These are phyloP conservation scores for Candida sp. DNA, from an alignment of 1,139 yeast species.

Conservation along the genomic window DNA sequence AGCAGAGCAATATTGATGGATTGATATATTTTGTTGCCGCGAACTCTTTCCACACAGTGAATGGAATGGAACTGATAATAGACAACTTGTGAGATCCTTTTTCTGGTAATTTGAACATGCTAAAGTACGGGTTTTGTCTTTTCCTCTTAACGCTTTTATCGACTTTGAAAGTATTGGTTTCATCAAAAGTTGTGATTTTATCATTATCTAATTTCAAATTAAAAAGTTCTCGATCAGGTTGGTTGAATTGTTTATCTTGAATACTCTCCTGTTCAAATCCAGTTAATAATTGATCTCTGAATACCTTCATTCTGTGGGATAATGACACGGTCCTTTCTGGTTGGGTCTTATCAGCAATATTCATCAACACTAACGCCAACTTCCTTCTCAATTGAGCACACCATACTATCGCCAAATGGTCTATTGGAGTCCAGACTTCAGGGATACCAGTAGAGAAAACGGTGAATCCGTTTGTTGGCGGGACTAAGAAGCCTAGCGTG, in stretches of 20 bases:
- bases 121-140: slow-evolving; percentile 5
- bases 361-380: slow-evolving; percentile 58
- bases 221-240: background rate
- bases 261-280: slow-evolving; percentile 50
- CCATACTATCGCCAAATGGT: slow-evolving; percentile 97
- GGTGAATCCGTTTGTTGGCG: slow-evolving; percentile 75
- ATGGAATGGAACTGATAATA: slow-evolving; percentile 5
- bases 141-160: slow-evolving; percentile 8
- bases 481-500: slow-evolving; percentile 67
- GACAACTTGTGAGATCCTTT: slow-evolving; percentile 1
- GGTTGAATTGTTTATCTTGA: slow-evolving; percentile 16
- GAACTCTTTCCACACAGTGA: slow-evolving; percentile 2
- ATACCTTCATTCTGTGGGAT: slow-evolving; percentile 52
- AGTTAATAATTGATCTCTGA: slow-evolving; percentile 49
- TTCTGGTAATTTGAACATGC: slow-evolving; percentile 1
- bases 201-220: slow-evolving; percentile 4
- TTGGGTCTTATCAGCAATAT: slow-evolving; percentile 47
- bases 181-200: slow-evolving; percentile 1
- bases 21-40: background rate
- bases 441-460: slow-evolving; percentile 87
- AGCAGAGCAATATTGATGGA: slow-evolving; percentile 4
- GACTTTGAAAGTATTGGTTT: slow-evolving; percentile 6
- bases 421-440: slow-evolving; percentile 91
- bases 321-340: slow-evolving; percentile 49
- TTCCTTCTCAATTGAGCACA: slow-evolving; percentile 80